Conservation (phyloP, 768 basidiomycete species). For the Coprinellus aureogranulatus region DNA sequence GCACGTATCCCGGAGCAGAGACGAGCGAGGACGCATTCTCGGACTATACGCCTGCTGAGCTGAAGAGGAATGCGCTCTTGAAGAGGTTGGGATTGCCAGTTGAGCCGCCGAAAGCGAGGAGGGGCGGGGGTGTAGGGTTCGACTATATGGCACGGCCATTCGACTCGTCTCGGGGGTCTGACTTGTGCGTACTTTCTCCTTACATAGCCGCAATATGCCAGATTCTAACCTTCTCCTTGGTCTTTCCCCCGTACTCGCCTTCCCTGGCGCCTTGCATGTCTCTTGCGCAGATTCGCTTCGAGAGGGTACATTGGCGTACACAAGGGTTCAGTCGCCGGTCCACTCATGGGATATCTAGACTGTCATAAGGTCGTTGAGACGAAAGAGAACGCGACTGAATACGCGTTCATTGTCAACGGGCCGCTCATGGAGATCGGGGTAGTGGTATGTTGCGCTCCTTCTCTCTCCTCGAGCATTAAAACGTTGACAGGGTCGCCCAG, state of each 20-base stretch:
- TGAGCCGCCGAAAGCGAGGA: background rate
- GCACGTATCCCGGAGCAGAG: too few species aligned
- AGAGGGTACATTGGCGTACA: conserved; percentile 10
- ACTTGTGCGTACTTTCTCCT: background rate
- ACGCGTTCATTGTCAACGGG: conserved; percentile 3
- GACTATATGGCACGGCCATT: background rate
- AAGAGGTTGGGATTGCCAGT: background rate
- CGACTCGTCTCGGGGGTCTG: too few species aligned
- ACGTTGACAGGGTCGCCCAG: background rate
- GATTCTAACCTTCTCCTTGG: too few species aligned
- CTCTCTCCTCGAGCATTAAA: background rate
- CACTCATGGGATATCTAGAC: conserved; percentile 6
- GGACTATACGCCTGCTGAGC: background rate
- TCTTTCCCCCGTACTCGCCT: background rate
- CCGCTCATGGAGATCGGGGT: conserved; percentile 9
- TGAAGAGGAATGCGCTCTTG: background rate
- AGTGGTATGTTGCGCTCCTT: background rate
- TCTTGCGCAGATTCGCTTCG: conserved; percentile 1
- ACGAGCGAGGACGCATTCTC: too few species aligned
- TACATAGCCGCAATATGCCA: too few species aligned
- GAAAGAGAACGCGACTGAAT: conserved; percentile 3
- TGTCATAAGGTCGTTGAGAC: conserved; percentile 3
- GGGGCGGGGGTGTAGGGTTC: background rate
- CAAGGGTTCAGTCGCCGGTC: background rate
- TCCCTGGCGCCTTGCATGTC: too few species aligned